Percentiles rank a stretch among this genome's conserved stretches.
phyloP scores from a whole-genome alignment of 805 yeast genomes.

The Ogataea zsoltii region DNA sequence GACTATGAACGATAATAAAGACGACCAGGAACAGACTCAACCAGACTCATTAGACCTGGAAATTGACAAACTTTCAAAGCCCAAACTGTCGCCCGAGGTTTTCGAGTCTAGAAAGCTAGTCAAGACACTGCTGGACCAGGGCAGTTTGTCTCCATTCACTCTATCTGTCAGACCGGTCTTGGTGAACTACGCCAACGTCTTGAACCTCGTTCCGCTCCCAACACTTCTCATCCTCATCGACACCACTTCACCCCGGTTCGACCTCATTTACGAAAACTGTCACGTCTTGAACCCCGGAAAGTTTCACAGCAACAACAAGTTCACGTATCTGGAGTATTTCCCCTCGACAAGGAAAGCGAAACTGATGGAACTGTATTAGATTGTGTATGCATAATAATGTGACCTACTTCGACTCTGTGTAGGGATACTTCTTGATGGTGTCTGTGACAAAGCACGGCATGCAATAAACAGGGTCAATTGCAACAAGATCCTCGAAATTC shows the following conservation, averaged over 20 bases:
- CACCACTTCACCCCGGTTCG: constrained; percentile 67
- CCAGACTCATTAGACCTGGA: constrained; percentile 25
- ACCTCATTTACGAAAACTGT: constrained; percentile 80
- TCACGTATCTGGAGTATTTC: constrained; percentile 72
- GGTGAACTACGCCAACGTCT: constrained; percentile 67
- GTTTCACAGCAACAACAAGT: constrained; percentile 46
- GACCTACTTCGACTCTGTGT: constrained; percentile 2
- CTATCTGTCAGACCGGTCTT: constrained; percentile 58
- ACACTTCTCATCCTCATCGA: constrained; percentile 65
- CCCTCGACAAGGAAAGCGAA: constrained; percentile 58
- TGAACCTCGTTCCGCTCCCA: constrained; percentile 80
- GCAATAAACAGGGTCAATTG: constrained; percentile 85
- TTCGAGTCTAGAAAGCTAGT: constrained; percentile 69
- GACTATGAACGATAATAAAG: constrained; percentile 16
- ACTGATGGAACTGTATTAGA: constrained; percentile 44
- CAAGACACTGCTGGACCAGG: constrained; percentile 84
- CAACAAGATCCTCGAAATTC: constrained; percentile 57
- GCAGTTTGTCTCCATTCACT: constrained; percentile 80
- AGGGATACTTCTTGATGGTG: constrained; percentile 33
- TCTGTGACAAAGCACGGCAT: constrained; percentile 58
- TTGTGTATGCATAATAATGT: background rate
- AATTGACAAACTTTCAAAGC: constrained; percentile 32
- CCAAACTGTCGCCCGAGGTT: constrained; percentile 44
- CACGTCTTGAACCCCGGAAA: constrained; percentile 72
- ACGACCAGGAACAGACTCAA: constrained; percentile 20